Evolutionary conservation across 768 basidiomycete genomes (phyloP), one percentile per base, ranked within the genome.

Genomic region (Calocera cornea): DNA sequence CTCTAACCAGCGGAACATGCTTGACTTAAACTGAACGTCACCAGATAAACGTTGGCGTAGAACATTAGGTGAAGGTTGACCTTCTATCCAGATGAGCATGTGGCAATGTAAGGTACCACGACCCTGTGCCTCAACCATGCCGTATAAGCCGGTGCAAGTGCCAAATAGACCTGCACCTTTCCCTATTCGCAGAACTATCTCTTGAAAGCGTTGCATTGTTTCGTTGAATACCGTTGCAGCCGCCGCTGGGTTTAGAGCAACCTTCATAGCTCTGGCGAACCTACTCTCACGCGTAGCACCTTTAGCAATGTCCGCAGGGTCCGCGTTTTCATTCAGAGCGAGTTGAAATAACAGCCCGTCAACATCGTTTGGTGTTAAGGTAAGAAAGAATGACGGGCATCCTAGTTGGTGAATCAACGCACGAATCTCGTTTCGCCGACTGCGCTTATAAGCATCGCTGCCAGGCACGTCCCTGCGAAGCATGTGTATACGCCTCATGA

Each of bases 331-430:
- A 1, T 27, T 29, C 0, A 81, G 79, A 0, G 74, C 74, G 0
- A 82, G 64, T 36, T 77, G 76, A 1, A 82, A 75, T 2, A 83
- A 1, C 0, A 80, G 80, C 70, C 78, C 80, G 38, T 79, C 75
- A 0, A 79, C 70, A 66, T 80, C 80, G 19, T 76, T 75, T n/a
- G 81, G 81, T 72, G 82, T 82, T 2, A 81, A 75, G 0, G 81
- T 83, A 1, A 83, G 65, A 68, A 75, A 83, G 34, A 82, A 79
- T 22, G 70, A 76, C 1, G 80, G 80, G 1, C 78, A 11, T 0
- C 81, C 79, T n/a, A 75, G 68, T 0, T 73, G 69, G 8, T 74
- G 72, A 41, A 77, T 79, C 14, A 80, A 36, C 0, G 64, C 73
- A 1, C 74, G 54, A n/a, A 81, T 80, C 69, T 81, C 76, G 74